Evolutionary conservation across 768 basidiomycete genomes (phyloP).

Genomic region (Daedalea quercina): DNA sequence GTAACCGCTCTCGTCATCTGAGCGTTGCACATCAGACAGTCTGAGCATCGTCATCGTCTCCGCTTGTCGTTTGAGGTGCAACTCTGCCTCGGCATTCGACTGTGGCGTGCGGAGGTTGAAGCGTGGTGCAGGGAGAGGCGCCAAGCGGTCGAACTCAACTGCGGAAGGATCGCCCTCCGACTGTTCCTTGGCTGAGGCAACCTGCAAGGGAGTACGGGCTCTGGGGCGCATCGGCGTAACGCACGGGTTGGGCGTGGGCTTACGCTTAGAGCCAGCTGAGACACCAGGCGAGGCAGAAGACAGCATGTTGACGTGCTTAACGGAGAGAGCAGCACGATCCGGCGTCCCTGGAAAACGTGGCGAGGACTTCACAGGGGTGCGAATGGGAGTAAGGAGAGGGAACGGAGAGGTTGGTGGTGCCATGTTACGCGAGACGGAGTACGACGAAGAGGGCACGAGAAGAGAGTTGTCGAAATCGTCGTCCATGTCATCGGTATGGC

Average conservation of each 20-base stretch:
- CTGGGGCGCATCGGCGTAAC: conserved; percentile 52
- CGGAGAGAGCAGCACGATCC: conserved; percentile 36
- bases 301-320: conserved; percentile 23
- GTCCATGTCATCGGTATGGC: conserved; percentile 39
- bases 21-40: conserved; percentile 47
- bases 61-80: conserved; percentile 42
- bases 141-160: conserved; percentile 42
- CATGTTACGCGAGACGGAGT: conserved; percentile 27
- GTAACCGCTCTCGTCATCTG: conserved; percentile 39
- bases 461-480: conserved; percentile 41
- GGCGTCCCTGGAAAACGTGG: conserved; percentile 24
- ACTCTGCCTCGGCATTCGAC: conserved; percentile 49
- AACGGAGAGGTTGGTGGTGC: conserved; percentile 38
- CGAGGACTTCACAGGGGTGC: conserved; percentile 54
- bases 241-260: conserved; percentile 45
- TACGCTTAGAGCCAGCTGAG: conserved; percentile 53
- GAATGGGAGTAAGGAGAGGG: conserved; percentile 53
- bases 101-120: conserved; percentile 44
- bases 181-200: conserved; percentile 24
- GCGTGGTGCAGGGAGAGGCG: conserved; percentile 46
- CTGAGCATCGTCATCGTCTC: conserved; percentile 58
- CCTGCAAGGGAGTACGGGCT: conserved; percentile 31
- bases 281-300: conserved; percentile 5
- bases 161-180: conserved; percentile 6
- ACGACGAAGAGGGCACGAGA: conserved; percentile 38